phyloP scores from a whole-genome alignment of 495 filamentous ascomycete species.

The Gamarada debralockiae region DNA sequence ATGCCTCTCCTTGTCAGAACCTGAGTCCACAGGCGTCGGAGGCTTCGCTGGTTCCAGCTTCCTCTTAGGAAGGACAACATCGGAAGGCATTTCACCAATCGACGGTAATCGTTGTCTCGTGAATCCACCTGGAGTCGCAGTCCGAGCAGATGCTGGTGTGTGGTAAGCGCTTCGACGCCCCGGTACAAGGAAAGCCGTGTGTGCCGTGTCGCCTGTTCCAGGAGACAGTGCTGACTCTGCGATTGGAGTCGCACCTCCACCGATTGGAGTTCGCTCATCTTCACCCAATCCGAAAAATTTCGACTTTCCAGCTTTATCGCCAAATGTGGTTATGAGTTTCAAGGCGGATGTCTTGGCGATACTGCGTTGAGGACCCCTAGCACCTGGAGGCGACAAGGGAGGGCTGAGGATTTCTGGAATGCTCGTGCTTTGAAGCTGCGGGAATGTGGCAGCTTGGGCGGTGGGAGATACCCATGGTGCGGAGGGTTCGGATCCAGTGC shows the following conservation, averaged over 20 bases:
- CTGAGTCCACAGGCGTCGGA: constrained; percentile 30
- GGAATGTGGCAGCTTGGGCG: constrained; percentile 63
- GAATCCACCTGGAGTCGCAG: constrained; percentile 69
- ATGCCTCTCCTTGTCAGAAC: constrained; percentile 24
- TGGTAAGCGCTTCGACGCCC: constrained; percentile 50
- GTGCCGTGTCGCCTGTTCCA: constrained; percentile 53
- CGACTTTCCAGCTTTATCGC: constrained; percentile 52
- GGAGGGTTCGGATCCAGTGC: constrained; percentile 66
- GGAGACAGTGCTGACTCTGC: constrained; percentile 86
- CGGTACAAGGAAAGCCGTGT: constrained; percentile 62
- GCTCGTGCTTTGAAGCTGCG: constrained; percentile 39
- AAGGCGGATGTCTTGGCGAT: constrained; percentile 77
- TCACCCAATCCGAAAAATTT: constrained; percentile 64
- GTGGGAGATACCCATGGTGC: constrained; percentile 84
- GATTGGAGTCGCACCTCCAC: constrained; percentile 81
- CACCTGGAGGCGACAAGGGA: constrained; percentile 50
- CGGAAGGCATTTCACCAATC: constrained; percentile 68
- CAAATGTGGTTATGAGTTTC: constrained; percentile 90
- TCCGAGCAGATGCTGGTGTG: constrained; percentile 69
- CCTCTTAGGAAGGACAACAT: constrained; percentile 28
- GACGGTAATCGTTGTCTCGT: constrained; percentile 71
- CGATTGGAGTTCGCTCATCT: constrained; percentile 72
- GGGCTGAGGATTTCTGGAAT: constrained; percentile 53
- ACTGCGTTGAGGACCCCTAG: constrained; percentile 49
- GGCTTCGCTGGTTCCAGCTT: constrained; percentile 27